Base-by-base conservation (phyloP, 331 rosid genomes). In the Cucumis variabilis region DNA sequence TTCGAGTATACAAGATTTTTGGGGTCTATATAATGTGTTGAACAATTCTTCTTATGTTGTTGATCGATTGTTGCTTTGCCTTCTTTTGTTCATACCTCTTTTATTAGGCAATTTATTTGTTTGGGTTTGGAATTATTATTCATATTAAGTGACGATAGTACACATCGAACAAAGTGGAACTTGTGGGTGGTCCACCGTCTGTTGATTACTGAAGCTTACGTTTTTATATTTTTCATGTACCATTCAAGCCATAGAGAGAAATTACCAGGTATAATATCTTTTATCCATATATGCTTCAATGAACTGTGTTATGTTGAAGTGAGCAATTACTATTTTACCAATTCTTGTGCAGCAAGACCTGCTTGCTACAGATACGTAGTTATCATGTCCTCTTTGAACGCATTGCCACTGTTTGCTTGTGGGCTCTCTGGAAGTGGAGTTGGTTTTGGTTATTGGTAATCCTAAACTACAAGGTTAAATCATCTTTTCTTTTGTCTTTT, bases 181-280 rank as follows among this genome's bases (percentile, higher is more conserved):
- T 89, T 96, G 93, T 96, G 97, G 99, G 95, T 94, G 85, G 48
- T 96, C 90, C 99, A 96, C 89, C 94, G 90, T 89, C 92, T 95
- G 82, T 82, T 94, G 71, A 93, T 95, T 9, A 93, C 98, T 60
- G 89, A 92, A 67, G 92, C 93, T 50, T 96, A 96, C 87, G 96
- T 93, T 77, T 68, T 91, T 85, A 93, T 95, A 88, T 86, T 96
- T 92, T 92, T 90, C 90, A 93, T 96, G 96, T 96, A 96, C 88
- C 98, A 96, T 90, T 96, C 99, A 89, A 94, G 90, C 89, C 96
- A 98, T 98, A 94, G 96, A 86, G 98, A 96, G 74, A 93, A 97
- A 89, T 90, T 96, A 88, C 99, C 98, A 71, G 95, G 93, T 93
- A 77, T 77, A 88, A 76, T 83, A 58, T 70, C 60, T 72, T 41